phyloP scores from a whole-genome alignment of 139 green algal genomes.

The Parachlorella kessleri region DNA sequence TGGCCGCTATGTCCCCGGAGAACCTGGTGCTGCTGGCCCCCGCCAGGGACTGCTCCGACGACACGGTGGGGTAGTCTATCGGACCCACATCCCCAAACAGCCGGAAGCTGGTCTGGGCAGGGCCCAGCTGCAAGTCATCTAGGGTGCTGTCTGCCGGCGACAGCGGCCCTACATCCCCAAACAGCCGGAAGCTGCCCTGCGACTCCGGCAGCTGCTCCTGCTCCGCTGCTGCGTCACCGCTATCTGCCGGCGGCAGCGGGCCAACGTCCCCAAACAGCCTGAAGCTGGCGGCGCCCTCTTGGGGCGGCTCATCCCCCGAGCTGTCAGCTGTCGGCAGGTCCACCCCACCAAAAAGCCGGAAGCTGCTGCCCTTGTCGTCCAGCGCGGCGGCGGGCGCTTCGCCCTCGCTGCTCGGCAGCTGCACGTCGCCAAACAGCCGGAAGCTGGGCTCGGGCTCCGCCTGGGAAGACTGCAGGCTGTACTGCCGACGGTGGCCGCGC shows the following conservation, averaged over 20 bases:
- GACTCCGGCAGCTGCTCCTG: neutral
- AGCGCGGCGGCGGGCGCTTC: neutral
- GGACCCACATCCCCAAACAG: conserved; percentile 14
- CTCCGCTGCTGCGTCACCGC: neutral
- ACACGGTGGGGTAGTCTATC: neutral
- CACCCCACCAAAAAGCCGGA: neutral
- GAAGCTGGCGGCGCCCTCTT: neutral
- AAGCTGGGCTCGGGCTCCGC: neutral
- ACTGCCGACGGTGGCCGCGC: too few relatives aligned
- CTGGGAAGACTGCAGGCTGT: neutral
- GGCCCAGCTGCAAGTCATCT: too few relatives aligned
- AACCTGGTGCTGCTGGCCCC: neutral
- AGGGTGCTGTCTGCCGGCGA: neutral
- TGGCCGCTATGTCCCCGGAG: neutral
- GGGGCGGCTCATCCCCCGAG: neutral
- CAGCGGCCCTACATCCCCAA: conserved; percentile 6
- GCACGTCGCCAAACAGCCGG: neutral
- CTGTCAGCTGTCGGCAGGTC: neutral
- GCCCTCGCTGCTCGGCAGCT: neutral
- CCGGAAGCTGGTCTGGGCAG: neutral
- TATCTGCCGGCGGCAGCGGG: neutral
- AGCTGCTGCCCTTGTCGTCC: neutral
- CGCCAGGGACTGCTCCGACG: neutral
- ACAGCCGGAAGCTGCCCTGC: conserved; percentile 6
- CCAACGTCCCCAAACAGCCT: conserved; percentile 26